Evolutionary conservation across 176 grass and related monocot genomes (phyloP), one percentile per base, ranked within the genome.

Genomic region (Phoenix dactylifera): DNA sequence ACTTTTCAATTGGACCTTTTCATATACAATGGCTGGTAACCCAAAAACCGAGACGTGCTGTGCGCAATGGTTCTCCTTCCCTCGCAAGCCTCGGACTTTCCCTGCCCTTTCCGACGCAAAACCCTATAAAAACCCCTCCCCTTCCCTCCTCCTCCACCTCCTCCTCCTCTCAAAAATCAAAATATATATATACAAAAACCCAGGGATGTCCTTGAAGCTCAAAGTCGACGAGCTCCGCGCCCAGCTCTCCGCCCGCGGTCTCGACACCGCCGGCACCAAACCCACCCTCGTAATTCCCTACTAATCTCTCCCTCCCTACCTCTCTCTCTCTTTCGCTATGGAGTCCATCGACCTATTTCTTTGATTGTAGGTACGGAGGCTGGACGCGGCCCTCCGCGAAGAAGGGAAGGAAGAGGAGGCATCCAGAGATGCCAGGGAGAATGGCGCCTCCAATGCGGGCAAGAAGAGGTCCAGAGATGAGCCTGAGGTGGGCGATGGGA

Each of bases 141-240:
- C n/a, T n/a, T n/a, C 3, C 26, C 26, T 4, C 5, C n/a, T n/a
- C 26, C 30, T 35, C 5, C 5, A 2, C 35, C 9, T 12, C 2
- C 2, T 44, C 10, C 35, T 44, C 35, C 35, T 44, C 35, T 44
- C 35, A 44, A 44, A 12, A n/a, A n/a, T n/a, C n/a, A 12, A 44
- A 3, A 44, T 12, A 12, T 39, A 10, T 30, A 20, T 20, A 20
- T 20, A 20, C 20, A 30, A 39, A 39, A 39, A 39, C 35, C 35
- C 7, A 39, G 9, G 35, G 12, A 89, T 89, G 81, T 89, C 86
- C 66, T 58, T 75, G 62, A 85, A 55, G 71, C 82, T 85, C 55
- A 79, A 83, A 71, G 82, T 85, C 70, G 86, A 82, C 74, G 82
- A 85, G 44, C 78, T 89, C 64, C 86, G 78, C 50, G 50, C 78